Base-by-base conservation (phyloP, 2,329 filamentous ascomycete genomes). In the Paraphoma chrysanthemicola region DNA sequence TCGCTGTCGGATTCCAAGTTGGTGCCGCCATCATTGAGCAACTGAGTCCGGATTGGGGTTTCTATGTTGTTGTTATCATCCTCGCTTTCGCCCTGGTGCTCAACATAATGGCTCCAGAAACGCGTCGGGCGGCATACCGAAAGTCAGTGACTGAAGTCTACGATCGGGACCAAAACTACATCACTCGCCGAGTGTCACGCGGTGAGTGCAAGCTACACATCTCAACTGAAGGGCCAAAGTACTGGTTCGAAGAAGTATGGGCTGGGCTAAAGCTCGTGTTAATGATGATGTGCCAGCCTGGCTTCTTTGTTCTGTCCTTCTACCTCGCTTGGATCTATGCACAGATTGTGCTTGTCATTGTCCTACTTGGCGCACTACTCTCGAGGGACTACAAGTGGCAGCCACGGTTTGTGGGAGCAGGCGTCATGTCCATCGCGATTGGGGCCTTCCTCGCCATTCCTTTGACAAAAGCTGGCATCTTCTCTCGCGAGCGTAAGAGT, bases 281-380 rank as follows among this genome's bases (percentile, higher is more conserved):
- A 17, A 86, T 88, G 67, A 93, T 93, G 90, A 79, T 92, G 48
- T 84, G 83, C 38, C 90, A 93, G 70, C 85, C 88, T 3, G 90
- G 90, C 0, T 93, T 93, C 71, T 75, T 86, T n/a, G 77, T 92
- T 30, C 80, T 93, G 68, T 84, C 89, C 1, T 57, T 90, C n/a
- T 93, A 93, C 73, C 80, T 88, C 12, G 88, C 85, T 6, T 93
- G 90, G 90, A 90, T 92, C 44, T 92, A 93, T 72, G 89, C 88
- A 2, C 88, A 93, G 67, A 83, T 92, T 2, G 88, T 91, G 5
- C 79, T 93, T 52, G 82, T 92, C 55, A 90, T 93, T 57, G 81
- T 91, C 54, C 79, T 87, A 14, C 81, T 93, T 5, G 90, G 90
- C 14, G 88, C 90, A 5, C 78, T 93, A n/a, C 81, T 87, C 10